A percentile compares a stretch with the other conserved stretches of the same genome.
These are phyloP conservation scores for Aegilops bicornis DNA, from an alignment of 176 grass and related monocot genomes.

Conservation along the genomic window DNA sequence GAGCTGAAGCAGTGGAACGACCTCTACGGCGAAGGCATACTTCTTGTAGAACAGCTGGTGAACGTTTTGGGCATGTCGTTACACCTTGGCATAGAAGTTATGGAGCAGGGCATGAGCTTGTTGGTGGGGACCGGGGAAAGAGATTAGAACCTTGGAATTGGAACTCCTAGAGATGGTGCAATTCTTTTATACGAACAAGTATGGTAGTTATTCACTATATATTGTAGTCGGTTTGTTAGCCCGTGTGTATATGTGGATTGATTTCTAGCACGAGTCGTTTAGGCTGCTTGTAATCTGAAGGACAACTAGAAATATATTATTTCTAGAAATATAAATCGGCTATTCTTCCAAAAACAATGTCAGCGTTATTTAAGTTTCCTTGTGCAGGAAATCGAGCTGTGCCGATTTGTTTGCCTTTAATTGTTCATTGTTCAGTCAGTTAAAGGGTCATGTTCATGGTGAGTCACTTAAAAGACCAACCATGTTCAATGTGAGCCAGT, in stretches of 20 bases:
- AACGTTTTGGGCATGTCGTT: background rate
- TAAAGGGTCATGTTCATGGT: too few relatives aligned
- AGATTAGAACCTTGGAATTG: background rate
- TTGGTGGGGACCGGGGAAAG: background rate
- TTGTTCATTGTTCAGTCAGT: too few relatives aligned
- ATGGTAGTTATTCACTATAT: background rate
- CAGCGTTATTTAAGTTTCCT: too few relatives aligned
- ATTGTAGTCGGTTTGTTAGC: slow-evolving; percentile 25
- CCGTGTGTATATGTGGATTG: background rate
- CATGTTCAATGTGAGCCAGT: too few relatives aligned
- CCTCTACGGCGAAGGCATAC: slow-evolving; percentile 74
- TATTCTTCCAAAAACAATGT: too few relatives aligned
- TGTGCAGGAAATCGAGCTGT: too few relatives aligned
- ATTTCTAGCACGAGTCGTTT: too few relatives aligned
- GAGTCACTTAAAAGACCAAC: too few relatives aligned
- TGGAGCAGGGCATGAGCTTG: background rate
- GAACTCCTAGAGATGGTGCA: background rate
- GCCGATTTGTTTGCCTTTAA: too few relatives aligned
- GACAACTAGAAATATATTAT: too few relatives aligned
- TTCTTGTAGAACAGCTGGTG: slow-evolving; percentile 52
- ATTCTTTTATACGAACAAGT: slow-evolving; percentile 36
- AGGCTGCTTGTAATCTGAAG: background rate
- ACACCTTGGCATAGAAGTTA: background rate
- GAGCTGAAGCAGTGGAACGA: slow-evolving; percentile 98
- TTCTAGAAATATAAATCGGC: too few relatives aligned